phyloP scores from a whole-genome alignment of 2,329 filamentous ascomycete genomes.

The Teratosphaeria viscida region DNA sequence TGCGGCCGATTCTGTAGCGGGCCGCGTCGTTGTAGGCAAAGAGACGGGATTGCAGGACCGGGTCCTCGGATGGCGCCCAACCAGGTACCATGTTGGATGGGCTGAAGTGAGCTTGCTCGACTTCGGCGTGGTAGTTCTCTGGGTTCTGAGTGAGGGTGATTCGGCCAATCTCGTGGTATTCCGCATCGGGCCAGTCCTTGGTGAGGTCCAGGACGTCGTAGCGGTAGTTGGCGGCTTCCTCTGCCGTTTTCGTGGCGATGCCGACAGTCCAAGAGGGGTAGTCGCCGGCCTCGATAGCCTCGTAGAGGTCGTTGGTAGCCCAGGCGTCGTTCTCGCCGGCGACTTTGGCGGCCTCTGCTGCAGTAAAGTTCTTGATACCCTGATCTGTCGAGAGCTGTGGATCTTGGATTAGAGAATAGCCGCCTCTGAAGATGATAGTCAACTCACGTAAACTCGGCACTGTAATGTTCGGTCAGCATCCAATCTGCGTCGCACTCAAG shows the following conservation, averaged over 20 bases:
- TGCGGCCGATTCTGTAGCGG: not conserved
- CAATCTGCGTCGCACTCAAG: not conserved
- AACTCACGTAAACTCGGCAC: not conserved
- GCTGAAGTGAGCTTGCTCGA: conserved; percentile 58
- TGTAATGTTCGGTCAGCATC: not conserved
- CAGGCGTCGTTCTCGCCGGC: conserved; percentile 29
- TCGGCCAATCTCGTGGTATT: conserved; percentile 34
- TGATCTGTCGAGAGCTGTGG: conserved; percentile 41
- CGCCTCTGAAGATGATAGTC: conserved; percentile 21
- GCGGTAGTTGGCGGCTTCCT: conserved; percentile 38
- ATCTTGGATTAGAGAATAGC: conserved; percentile 41
- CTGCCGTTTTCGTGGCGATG: conserved; percentile 45
- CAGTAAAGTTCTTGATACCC: conserved; percentile 36
- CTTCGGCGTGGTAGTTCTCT: conserved; percentile 56
- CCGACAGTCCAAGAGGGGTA: conserved; percentile 43
- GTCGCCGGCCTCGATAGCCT: conserved; percentile 37
- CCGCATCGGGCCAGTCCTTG: conserved; percentile 44
- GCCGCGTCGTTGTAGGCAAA: conserved; percentile 34
- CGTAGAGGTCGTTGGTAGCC: conserved; percentile 30
- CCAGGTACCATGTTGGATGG: conserved; percentile 56
- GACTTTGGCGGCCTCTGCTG: conserved; percentile 26
- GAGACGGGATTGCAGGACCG: conserved; percentile 50
- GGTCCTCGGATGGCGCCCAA: conserved; percentile 50
- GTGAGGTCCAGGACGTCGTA: conserved; percentile 49
- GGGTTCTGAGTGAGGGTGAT: conserved; percentile 44